Percentiles rank a stretch among this genome's conserved stretches.
These are phyloP conservation scores for Senna siamea DNA, from an alignment of 306 rosid species.

Conservation along the genomic window DNA sequence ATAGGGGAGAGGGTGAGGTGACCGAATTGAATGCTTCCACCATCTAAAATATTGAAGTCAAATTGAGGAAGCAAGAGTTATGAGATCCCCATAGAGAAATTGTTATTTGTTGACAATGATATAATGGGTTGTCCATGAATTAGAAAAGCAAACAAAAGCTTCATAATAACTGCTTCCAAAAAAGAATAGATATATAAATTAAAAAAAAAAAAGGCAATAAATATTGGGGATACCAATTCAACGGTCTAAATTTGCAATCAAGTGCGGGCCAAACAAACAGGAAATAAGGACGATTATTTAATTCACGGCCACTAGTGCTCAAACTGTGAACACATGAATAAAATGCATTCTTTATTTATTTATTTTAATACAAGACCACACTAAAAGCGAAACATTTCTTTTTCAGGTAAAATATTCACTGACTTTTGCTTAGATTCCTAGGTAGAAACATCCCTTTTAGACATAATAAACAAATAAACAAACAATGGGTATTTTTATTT, in stretches of 20 bases:
- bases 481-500: no score
- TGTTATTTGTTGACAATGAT: slow-evolving; percentile 23
- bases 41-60: slow-evolving; percentile 41
- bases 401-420: slow-evolving; percentile 47
- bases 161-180: no score
- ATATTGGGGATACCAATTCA: slow-evolving; percentile 7
- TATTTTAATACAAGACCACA: background rate
- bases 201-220: no score
- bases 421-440: slow-evolving; percentile 62
- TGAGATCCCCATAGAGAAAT: background rate
- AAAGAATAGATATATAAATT: no score
- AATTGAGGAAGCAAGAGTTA: slow-evolving; percentile 6
- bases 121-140: slow-evolving; percentile 36
- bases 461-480: slow-evolving; percentile 22
- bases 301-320: slow-evolving; percentile 44
- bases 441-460: slow-evolving; percentile 44
- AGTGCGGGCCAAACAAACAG: slow-evolving; percentile 47
- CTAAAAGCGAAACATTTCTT: slow-evolving; percentile 42
- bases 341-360: no score
- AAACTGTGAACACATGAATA: slow-evolving; percentile 33
- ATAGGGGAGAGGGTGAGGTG: slow-evolving; percentile 15
- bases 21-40: slow-evolving; percentile 40
- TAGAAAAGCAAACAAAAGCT: background rate
- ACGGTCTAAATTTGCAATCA: slow-evolving; percentile 39
- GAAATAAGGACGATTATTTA: slow-evolving; percentile 36